phyloP scores from a whole-genome alignment of 2,329 filamentous ascomycete genomes.

The Paecilomyces dactylethromorphus region DNA sequence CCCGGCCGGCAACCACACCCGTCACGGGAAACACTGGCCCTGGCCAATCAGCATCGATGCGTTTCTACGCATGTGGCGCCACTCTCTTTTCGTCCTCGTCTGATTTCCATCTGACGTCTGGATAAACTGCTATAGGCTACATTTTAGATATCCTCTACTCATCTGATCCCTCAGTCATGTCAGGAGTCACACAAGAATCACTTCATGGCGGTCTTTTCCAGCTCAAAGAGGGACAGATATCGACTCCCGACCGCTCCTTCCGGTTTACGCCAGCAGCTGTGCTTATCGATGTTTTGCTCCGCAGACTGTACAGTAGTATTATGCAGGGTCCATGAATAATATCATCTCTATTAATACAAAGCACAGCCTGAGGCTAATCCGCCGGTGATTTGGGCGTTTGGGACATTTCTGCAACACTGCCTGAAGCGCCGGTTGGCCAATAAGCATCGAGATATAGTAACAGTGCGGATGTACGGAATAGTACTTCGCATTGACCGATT shows the following conservation, averaged over 20 bases:
- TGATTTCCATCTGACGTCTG: not conserved
- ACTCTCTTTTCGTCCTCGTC: conserved; percentile 7
- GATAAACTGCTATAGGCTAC: not conserved
- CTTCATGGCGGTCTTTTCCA: not conserved
- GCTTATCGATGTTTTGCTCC: not conserved
- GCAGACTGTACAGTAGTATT: not conserved
- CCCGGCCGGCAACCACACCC: conserved; percentile 5
- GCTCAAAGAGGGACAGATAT: not conserved
- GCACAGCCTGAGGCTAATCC: not conserved
- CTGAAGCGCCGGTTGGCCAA: not conserved
- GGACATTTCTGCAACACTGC: not conserved
- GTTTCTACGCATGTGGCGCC: conserved; percentile 35
- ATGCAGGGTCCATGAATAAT: not conserved
- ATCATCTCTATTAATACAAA: not conserved
- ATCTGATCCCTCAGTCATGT: not conserved
- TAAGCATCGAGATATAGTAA: not conserved
- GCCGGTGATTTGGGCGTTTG: not conserved
- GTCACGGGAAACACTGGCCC: not conserved
- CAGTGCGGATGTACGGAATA: not conserved
- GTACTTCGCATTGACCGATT: not conserved
- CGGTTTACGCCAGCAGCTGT: not conserved
- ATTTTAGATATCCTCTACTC: not conserved
- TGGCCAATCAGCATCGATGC: conserved; percentile 30
- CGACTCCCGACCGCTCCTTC: not conserved
- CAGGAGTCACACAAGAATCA: not conserved